Conservation (phyloP, 164 flowering plant species). For the Platanus orientalis region DNA sequence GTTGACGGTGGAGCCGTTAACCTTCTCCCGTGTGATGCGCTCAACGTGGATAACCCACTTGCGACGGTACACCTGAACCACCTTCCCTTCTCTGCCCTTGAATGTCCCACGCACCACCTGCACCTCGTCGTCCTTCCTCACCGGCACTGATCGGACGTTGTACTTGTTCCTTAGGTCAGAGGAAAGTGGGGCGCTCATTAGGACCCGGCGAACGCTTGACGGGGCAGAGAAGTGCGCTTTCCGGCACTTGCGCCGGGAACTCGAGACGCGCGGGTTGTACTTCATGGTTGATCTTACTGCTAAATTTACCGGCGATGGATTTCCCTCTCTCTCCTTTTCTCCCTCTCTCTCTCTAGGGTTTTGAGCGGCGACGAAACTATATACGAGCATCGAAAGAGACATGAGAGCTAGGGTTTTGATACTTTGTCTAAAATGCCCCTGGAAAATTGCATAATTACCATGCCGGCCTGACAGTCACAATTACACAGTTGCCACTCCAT, state of each 20-base stretch:
- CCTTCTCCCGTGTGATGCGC: not conserved
- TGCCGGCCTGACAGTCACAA: no score
- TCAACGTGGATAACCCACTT: constrained; percentile 5
- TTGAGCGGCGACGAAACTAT: no score
- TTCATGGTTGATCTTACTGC: not conserved
- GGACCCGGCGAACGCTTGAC: not conserved
- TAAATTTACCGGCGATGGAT: not conserved
- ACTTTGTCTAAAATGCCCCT: no score
- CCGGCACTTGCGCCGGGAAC: not conserved
- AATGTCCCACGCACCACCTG: not conserved
- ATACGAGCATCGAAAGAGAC: no score
- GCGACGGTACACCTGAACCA: constrained; percentile 1
- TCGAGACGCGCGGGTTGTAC: constrained; percentile 1
- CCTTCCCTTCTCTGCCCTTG: constrained; percentile 4
- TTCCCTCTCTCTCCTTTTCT: no score
- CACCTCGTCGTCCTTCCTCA: constrained; percentile 1
- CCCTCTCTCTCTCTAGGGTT: no score
- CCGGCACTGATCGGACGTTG: constrained; percentile 1
- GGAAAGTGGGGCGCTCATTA: constrained; percentile 3
- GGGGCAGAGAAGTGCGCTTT: constrained; percentile 3
- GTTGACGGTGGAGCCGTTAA: no score
- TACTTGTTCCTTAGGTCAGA: not conserved
- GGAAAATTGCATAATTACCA: no score
- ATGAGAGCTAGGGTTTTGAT: no score
- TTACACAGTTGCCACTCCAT: no score